A percentile compares a stretch with the other conserved stretches of the same genome.
phyloP scores from a whole-genome alignment of 129 eudicot genomes.

The Calendula officinalis region DNA sequence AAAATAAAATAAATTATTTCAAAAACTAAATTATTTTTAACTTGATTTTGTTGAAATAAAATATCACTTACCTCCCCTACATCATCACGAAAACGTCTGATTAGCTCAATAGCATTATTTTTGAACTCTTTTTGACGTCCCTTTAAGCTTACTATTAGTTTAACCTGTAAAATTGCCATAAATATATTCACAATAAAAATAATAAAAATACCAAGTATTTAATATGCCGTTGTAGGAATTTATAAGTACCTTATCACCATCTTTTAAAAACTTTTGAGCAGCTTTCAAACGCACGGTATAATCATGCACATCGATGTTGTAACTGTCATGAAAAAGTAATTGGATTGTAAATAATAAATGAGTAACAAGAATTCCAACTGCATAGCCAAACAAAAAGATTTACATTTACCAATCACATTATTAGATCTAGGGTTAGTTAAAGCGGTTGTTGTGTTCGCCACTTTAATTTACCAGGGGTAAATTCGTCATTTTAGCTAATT shows the following conservation, averaged over 20 bases:
- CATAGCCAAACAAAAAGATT: background rate
- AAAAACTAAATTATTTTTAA: too few species aligned
- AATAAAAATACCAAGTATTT: slow-evolving; percentile 1
- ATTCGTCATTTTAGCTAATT: background rate
- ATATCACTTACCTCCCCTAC: slow-evolving; percentile 69
- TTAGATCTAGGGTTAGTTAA: background rate
- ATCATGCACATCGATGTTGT: slow-evolving; percentile 93
- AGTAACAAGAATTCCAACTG: background rate
- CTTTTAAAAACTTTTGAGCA: slow-evolving; percentile 71
- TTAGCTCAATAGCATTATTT: slow-evolving; percentile 78
- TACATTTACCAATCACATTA: background rate
- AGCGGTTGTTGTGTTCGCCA: background rate
- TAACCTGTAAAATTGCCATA: slow-evolving; percentile 53
- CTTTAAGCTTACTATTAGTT: slow-evolving; percentile 69
- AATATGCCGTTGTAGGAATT: slow-evolving; percentile 10
- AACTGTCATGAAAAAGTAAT: slow-evolving; percentile 43
- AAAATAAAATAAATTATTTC: too few species aligned
- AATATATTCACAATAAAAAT: slow-evolving; percentile 16
- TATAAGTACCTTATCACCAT: slow-evolving; percentile 80
- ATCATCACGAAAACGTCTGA: slow-evolving; percentile 73
- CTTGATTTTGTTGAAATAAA: background rate
- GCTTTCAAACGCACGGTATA: slow-evolving; percentile 87
- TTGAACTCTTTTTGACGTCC: slow-evolving; percentile 83
- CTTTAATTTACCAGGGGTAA: background rate
- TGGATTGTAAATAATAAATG: slow-evolving; percentile 14